Evolutionary conservation across 768 basidiomycete genomes (phyloP), one percentile per base, ranked within the genome.

Genomic region (Daedaleopsis sinensis): DNA sequence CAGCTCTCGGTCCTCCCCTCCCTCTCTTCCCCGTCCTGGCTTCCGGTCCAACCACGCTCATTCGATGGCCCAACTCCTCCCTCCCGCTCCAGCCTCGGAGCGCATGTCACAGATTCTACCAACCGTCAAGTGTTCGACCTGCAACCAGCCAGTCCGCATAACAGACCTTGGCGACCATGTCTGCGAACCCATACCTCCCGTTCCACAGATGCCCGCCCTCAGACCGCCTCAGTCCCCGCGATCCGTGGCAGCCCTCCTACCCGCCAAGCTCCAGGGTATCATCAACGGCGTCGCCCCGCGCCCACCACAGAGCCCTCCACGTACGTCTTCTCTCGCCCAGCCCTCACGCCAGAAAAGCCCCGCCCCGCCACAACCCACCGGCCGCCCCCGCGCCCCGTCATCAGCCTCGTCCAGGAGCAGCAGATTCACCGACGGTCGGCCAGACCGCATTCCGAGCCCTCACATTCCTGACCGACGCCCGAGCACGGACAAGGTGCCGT

Each of bases 61-160:
- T 61, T 49, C 61, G 63, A 76, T 76, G 74, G 68, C 74, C 27
- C 66, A 69, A 54, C 65, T 73, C 57, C 63, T 70, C 50, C 53
- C 58, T 21, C 64, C 68, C 43, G 37, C 62, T 38, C 62, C 60
- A 19, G 59, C 52, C 54, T 55, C 65, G 57, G 61, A 61, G 46
- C 72, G 72, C 21, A 72, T 76, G 15, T 93, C 92, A 23, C 86
- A 93, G 72, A 73, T 89, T 52, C 79, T 96, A 11, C 93, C 94
- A 6, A 80, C 87, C 2, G 89, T 95, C 62, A 96, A 90, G 72
- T 97, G 94, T 73, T 92, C 92, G 2, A 88, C 77, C 35, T 97
- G 94, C 71, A 77, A 78, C 67, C 76, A 78, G 10, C 84, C 83
- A 1, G 90, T 97, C 42, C 86, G 90, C 36, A 79, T 96, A 38